These are phyloP conservation scores for Alternaria burnsii DNA, from an alignment of 2,329 filamentous ascomycete species.

Conservation along the genomic window DNA sequence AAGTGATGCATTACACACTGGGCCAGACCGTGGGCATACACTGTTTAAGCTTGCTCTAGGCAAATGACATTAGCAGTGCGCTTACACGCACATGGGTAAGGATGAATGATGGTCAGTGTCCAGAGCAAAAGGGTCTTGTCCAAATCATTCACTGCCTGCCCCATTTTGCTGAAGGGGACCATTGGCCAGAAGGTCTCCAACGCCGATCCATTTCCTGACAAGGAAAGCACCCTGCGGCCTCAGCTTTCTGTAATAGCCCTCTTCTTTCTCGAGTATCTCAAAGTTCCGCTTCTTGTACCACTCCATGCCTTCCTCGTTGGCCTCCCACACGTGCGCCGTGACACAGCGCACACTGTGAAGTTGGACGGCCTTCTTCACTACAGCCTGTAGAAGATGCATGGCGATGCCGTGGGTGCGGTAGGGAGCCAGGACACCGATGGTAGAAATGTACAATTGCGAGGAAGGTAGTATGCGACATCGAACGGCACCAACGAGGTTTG, in stretches of 20 bases:
- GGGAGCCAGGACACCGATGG: conserved; percentile 66
- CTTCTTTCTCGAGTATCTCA: conserved; percentile 59
- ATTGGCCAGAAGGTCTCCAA: conserved; percentile 42
- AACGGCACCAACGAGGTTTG: conserved; percentile 57
- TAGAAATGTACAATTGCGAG: conserved; percentile 67
- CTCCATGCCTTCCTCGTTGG: conserved; percentile 65
- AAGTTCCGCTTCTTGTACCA: conserved; percentile 70
- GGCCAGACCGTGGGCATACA: conserved; percentile 1
- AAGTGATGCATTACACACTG: neutral
- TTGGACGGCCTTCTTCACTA: conserved; percentile 58
- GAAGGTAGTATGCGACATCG: conserved; percentile 56
- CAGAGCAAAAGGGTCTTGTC: neutral
- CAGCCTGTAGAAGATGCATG: conserved; percentile 58
- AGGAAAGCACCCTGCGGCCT: conserved; percentile 65
- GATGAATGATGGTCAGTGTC: neutral
- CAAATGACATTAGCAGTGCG: neutral
- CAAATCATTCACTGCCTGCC: conserved; percentile 9
- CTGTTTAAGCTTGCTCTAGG: neutral
- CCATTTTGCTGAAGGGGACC: conserved; percentile 4
- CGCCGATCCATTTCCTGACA: conserved; percentile 55
- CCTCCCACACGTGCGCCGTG: conserved; percentile 71
- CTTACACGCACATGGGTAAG: neutral
- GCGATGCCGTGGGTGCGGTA: conserved; percentile 68
- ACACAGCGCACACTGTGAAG: conserved; percentile 62
- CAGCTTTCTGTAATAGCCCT: conserved; percentile 67